Percentiles rank a stretch among this genome's conserved stretches.
These are phyloP conservation scores for Acer campestre DNA, from an alignment of 345 rosid genomes.

Conservation along the genomic window DNA sequence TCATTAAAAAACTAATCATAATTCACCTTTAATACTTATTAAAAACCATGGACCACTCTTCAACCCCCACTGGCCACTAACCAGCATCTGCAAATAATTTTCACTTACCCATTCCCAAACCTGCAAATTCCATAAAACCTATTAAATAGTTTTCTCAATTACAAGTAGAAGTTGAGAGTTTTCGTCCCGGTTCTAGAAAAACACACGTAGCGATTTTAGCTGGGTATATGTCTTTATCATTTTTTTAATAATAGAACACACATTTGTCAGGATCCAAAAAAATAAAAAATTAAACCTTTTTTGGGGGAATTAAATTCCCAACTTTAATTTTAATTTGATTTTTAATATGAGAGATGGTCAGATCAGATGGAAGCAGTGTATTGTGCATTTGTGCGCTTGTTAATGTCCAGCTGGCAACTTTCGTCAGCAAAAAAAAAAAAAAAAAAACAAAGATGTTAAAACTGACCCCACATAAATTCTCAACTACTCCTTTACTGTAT, in stretches of 20 bases:
- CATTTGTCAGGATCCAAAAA: no score
- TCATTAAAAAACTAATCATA: not conserved
- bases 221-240: no score
- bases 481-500: not conserved
- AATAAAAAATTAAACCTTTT: not conserved
- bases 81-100: not conserved
- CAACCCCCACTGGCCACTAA: not conserved
- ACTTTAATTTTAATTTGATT: not conserved
- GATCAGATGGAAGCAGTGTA: not conserved
- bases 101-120: not conserved
- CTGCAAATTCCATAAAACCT: not conserved
- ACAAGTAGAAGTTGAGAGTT: no score
- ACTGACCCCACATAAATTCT: not conserved
- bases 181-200: no score
- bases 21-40: not conserved
- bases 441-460: conserved; percentile 15
- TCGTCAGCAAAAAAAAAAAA: conserved; percentile 23
- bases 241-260: no score
- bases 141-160: not conserved
- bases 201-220: no score
- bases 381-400: conserved; percentile 16
- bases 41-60: not conserved
- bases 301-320: conserved; percentile 18
- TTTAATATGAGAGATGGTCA: not conserved
- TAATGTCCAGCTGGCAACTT: conserved; percentile 40